phyloP scores from a whole-genome alignment of 305 asterid species.

The Solanum aculeatissimum region DNA sequence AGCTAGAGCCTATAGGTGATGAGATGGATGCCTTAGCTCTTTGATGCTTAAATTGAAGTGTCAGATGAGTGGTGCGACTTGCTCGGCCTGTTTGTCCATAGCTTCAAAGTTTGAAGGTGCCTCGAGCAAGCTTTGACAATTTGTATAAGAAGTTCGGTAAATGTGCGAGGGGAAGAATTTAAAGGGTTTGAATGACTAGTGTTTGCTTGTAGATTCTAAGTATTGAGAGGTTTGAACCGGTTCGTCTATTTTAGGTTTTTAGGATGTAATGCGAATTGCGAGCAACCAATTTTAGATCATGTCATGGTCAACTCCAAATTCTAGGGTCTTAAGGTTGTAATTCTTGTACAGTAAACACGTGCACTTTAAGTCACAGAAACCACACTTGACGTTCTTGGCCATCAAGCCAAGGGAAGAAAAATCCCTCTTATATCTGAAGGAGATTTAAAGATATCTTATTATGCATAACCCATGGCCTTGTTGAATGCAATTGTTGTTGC shows the following conservation, averaged over 20 bases:
- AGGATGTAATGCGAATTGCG: not conserved
- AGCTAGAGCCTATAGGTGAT: not conserved
- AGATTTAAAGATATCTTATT: not conserved
- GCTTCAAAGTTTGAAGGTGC: not conserved
- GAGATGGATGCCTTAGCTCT: not conserved
- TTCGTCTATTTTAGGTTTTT: not conserved
- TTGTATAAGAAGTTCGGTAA: not conserved
- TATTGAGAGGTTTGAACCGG: not conserved
- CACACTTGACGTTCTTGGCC: not conserved
- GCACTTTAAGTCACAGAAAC: not conserved
- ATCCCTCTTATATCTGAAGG: not conserved
- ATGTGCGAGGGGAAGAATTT: not conserved
- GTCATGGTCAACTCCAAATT: not conserved
- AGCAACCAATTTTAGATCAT: not conserved
- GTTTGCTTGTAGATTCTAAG: not conserved
- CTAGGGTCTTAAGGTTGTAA: not conserved
- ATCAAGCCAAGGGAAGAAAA: not conserved
- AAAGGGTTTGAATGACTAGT: not conserved
- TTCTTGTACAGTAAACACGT: not conserved
- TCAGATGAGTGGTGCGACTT: not conserved
- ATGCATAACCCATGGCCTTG: not conserved
- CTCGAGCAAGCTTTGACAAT: not conserved
- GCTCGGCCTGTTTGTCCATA: not conserved
- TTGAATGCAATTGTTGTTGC: not conserved
- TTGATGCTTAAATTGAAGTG: not conserved